Evolutionary conservation across 169 alveolate genomes (phyloP).

Genomic region (Babesia ovata): DNA sequence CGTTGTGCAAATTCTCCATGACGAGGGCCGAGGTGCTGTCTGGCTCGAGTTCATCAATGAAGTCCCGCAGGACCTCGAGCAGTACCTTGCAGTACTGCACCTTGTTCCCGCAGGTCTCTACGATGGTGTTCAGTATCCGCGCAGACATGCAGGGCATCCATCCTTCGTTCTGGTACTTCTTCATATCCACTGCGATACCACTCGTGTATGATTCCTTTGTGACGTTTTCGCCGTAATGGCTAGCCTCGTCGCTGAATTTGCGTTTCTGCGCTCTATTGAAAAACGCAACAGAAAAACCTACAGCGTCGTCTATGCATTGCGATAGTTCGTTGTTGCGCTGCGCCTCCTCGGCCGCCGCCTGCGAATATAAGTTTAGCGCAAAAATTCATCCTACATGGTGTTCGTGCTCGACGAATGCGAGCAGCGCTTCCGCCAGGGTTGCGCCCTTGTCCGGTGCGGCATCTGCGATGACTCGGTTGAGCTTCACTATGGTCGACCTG

Average conservation of each 20-base stretch:
- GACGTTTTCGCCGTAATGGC: conserved; percentile 8
- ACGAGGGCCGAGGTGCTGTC: conserved; percentile 60
- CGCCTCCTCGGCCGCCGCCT: conserved; percentile 65
- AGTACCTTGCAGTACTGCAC: conserved; percentile 46
- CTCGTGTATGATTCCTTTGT: conserved; percentile 8
- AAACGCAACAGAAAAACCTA: neutral
- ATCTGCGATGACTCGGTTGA: conserved; percentile 17
- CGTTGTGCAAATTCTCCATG: conserved; percentile 64
- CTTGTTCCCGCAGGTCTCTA: conserved; percentile 27
- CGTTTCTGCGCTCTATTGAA: conserved; percentile 12
- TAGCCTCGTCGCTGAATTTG: conserved; percentile 34
- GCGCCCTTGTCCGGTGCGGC: conserved; percentile 34
- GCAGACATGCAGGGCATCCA: conserved; percentile 72
- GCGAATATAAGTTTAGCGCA: neutral
- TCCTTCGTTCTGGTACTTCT: conserved; percentile 40
- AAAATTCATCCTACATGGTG: conserved; percentile 13
- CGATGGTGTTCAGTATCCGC: conserved; percentile 43
- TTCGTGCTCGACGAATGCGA: conserved; percentile 50
- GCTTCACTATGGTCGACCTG: conserved; percentile 30
- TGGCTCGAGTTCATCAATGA: conserved; percentile 32
- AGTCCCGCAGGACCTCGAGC: conserved; percentile 35
- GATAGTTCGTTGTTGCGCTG: conserved; percentile 30
- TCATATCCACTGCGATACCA: conserved; percentile 51
- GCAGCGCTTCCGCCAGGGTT: conserved; percentile 36
- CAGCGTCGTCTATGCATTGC: conserved; percentile 64